These are phyloP conservation scores for Neofusicoccum parvum DNA, from an alignment of 2,329 filamentous ascomycete genomes.

Conservation along the genomic window DNA sequence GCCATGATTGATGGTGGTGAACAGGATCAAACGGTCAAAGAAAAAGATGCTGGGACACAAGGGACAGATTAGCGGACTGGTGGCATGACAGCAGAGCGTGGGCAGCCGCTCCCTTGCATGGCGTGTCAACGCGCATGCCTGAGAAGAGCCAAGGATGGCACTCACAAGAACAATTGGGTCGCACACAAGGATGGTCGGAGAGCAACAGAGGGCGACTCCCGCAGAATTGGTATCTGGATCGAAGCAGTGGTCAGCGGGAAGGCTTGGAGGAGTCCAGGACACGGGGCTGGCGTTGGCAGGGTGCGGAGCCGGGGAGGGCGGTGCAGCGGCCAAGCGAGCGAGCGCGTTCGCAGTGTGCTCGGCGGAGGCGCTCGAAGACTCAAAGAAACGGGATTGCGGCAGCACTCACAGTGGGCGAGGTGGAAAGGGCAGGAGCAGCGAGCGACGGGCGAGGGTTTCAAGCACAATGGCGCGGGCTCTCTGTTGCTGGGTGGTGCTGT, in stretches of 20 bases:
- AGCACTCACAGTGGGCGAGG: not conserved
- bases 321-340: not conserved
- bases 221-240: conserved; percentile 19
- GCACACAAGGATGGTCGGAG: conserved; percentile 11
- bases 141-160: conserved; percentile 19
- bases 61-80: conserved; percentile 10
- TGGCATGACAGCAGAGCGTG: conserved; percentile 21
- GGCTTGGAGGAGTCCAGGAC: not conserved
- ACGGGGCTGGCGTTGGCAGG: not conserved
- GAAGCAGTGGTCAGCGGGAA: not conserved
- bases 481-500: not conserved
- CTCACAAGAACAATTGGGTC: conserved; percentile 14
- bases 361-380: not conserved
- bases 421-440: not conserved
- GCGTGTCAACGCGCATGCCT: conserved; percentile 20
- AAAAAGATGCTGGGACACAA: conserved; percentile 14
- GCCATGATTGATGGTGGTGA: conserved; percentile 26
- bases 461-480: conserved; percentile 2
- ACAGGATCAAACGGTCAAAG: not conserved
- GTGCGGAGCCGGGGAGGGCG: not conserved
- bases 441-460: not conserved
- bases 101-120: conserved; percentile 20
- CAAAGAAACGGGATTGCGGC: not conserved
- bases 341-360: not conserved
- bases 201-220: not conserved